Evolutionary conservation across 257 asterid species (phyloP), one percentile per base, ranked within the genome.

Genomic region (Solanum lignicaule): DNA sequence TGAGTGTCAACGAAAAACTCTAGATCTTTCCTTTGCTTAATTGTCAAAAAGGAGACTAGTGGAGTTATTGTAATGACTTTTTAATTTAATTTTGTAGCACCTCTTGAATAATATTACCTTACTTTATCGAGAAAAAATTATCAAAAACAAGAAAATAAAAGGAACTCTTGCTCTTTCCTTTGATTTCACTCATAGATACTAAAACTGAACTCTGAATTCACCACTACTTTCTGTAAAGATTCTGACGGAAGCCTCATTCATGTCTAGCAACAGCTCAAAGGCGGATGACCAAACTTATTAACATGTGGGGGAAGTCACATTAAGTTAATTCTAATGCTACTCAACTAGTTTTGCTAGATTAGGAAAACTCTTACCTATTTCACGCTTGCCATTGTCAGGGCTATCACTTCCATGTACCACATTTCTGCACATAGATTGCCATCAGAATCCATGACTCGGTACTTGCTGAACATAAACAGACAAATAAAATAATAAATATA

Each of bases 321-420:
- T 7, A 79, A 79, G 66, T 79, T 25, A 16, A 43, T 79, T 79
- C 38, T 43, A 43, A 79, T 43, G 84, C 25, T 79, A 78, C 38
- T 79, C 27, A 79, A 27, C 66, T 41, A 79, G 13, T 25, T 41
- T 7, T 14, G 38, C 38, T 14, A 85, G 23, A 73, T 35, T 20
- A 55, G 43, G 55, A 46, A 32, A 39, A 62, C 16, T 16, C 23
- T 89, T 91, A 95, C 99, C 98, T 91, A 92, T 95, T 91, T 96
- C 98, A 23, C 98, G 94, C 78, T 91, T 89, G 89, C 98, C 98
- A 32, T 95, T 96, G 87, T 95, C 98, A 43, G 97, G 98, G 90
- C 98, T 96, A 89, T 96, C 98, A 85, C 99, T 96, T 86, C 99
- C 99, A 90, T 96, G 99, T 88, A 96, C 94, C 90, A 96, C 98